Evolutionary conservation across 148 eudicot genomes (phyloP).

Genomic region (Polygonum aviculare): DNA sequence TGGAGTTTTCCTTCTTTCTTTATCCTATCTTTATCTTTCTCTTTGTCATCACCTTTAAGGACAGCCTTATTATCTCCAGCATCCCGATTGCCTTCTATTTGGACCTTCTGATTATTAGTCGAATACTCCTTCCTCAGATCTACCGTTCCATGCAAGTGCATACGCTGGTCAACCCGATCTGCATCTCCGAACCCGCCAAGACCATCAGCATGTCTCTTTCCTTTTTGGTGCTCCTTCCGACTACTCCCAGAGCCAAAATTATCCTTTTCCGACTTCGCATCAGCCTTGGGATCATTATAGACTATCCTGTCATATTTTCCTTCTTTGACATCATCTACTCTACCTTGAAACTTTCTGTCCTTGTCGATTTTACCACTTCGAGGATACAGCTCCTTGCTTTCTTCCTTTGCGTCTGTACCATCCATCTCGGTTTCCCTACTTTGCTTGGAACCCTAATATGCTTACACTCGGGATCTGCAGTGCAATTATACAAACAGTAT

Average conservation of each 20-base stretch:
- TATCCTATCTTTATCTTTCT: constrained; percentile 75
- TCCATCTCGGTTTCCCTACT: constrained; percentile 31
- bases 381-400: constrained; percentile 37
- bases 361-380: constrained; percentile 47
- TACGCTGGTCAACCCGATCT: constrained; percentile 43
- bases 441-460: constrained; percentile 38
- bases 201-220: constrained; percentile 51
- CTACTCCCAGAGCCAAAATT: constrained; percentile 30
- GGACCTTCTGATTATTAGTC: constrained; percentile 28
- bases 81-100: constrained; percentile 47
- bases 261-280: constrained; percentile 54
- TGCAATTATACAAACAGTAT: constrained; percentile 28
- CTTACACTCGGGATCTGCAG: constrained; percentile 37
- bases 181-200: constrained; percentile 29
- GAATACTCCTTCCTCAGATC: constrained; percentile 40
- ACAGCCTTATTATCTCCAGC: constrained; percentile 70
- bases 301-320: constrained; percentile 40
- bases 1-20: constrained; percentile 78
- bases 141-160: constrained; percentile 34
- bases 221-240: constrained; percentile 67
- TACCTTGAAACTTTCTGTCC: constrained; percentile 37
- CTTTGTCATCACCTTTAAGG: constrained; percentile 60
- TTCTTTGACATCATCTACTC: constrained; percentile 57
- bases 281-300: constrained; percentile 41
- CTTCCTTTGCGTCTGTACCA: constrained; percentile 43